These are phyloP conservation scores for Gastrolobium bilobum DNA, from an alignment of 306 rosid genomes.

Conservation along the genomic window DNA sequence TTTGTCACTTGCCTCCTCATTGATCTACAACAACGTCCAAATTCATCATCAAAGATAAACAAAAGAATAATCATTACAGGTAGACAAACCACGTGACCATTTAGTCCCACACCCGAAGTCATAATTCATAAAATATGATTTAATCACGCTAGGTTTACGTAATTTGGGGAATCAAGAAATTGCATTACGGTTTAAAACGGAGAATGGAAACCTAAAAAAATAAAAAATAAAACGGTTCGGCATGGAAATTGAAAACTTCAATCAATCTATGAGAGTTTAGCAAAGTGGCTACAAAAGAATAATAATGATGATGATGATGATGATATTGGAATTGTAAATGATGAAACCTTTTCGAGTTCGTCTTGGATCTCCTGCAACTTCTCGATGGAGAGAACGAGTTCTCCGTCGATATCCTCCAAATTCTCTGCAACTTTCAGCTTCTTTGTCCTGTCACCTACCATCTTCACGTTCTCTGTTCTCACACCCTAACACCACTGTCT, in stretches of 20 bases:
- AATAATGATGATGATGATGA: no score
- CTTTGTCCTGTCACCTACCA: slow-evolving; percentile 80
- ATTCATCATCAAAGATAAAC: slow-evolving; percentile 21
- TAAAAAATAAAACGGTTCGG: no score
- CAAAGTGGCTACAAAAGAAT: no score
- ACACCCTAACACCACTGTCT: background rate
- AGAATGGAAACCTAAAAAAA: background rate
- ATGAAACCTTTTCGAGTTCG: slow-evolving; percentile 83
- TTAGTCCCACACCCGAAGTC: background rate
- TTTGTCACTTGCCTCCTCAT: slow-evolving; percentile 92
- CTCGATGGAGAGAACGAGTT: slow-evolving; percentile 83
- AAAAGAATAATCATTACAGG: slow-evolving; percentile 15
- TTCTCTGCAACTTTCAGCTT: slow-evolving; percentile 66
- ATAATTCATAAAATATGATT: background rate
- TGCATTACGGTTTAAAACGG: background rate
- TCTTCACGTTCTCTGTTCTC: slow-evolving; percentile 46
- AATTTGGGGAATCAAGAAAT: background rate
- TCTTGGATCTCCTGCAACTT: slow-evolving; percentile 94
- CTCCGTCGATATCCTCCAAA: slow-evolving; percentile 67
- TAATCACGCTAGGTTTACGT: background rate
- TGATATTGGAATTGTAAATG: background rate
- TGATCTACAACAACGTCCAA: slow-evolving; percentile 63
- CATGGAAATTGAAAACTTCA: background rate
- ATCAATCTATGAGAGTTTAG: background rate
- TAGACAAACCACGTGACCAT: background rate